These are phyloP conservation scores for Verticillium longisporum DNA, from an alignment of 2,329 filamentous ascomycete genomes.

Conservation along the genomic window DNA sequence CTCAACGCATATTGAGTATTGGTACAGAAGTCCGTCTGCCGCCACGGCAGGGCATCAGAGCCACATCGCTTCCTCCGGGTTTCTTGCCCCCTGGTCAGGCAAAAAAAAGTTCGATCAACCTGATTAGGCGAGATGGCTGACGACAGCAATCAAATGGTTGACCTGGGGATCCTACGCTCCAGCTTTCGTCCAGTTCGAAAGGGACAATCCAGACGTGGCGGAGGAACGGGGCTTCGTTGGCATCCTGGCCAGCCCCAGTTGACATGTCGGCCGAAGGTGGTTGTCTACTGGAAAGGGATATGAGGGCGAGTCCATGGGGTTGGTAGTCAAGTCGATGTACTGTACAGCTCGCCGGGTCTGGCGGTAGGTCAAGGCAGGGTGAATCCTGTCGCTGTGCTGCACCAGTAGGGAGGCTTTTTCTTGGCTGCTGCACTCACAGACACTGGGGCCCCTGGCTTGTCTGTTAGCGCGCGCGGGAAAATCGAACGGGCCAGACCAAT, in stretches of 20 bases:
- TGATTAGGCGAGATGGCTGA: slow-evolving; percentile 1
- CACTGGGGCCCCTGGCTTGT: background rate
- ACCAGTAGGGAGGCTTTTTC: background rate
- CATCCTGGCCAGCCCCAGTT: background rate
- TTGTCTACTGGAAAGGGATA: no score
- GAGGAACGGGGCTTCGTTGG: background rate
- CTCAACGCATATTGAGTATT: background rate
- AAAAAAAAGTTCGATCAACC: background rate
- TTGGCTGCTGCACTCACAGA: background rate
- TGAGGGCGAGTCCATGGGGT: no score
- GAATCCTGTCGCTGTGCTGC: no score
- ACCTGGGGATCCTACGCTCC: background rate
- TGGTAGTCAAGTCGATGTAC: background rate
- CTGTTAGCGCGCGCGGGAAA: background rate
- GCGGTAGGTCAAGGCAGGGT: background rate
- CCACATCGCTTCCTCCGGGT: background rate
- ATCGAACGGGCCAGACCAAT: slow-evolving; percentile 3
- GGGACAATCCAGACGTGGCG: background rate
- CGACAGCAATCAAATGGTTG: background rate
- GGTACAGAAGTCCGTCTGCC: background rate
- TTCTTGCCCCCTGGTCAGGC: background rate
- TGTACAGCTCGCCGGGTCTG: background rate
- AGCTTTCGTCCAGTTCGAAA: background rate
- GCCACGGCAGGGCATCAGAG: background rate
- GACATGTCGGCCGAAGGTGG: no score